phyloP scores from a whole-genome alignment of 352 stramenopile species.

The Phytopythium litorale region DNA sequence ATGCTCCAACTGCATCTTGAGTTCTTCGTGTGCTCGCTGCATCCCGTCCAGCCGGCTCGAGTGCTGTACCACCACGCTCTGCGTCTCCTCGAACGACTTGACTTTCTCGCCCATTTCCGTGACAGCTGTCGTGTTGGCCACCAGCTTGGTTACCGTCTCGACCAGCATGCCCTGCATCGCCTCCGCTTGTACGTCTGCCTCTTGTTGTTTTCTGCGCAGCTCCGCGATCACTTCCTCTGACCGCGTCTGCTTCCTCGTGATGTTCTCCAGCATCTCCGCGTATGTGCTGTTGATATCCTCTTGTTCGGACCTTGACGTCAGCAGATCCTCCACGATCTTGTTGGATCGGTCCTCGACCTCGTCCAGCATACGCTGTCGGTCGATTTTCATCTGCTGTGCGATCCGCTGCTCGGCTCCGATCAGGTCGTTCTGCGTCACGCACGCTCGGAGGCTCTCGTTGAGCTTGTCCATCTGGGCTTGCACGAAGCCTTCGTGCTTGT shows the following conservation, averaged over 20 bases:
- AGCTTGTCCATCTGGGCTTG: conserved; percentile 78
- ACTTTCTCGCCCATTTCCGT: conserved; percentile 51
- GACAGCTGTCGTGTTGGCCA: conserved; percentile 32
- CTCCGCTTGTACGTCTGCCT: conserved; percentile 24
- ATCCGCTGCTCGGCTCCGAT: conserved; percentile 74
- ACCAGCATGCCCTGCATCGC: conserved; percentile 43
- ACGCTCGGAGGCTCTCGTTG: conserved; percentile 66
- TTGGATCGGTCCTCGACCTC: conserved; percentile 60
- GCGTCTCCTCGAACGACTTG: conserved; percentile 52
- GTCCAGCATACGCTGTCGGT: conserved; percentile 49
- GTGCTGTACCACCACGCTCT: conserved; percentile 37
- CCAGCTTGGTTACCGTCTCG: conserved; percentile 52
- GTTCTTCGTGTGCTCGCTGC: conserved; percentile 30
- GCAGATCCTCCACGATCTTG: conserved; percentile 61
- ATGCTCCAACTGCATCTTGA: conserved; percentile 50
- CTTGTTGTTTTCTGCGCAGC: conserved; percentile 43
- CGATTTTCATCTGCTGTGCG: conserved; percentile 66
- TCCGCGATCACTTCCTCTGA: conserved; percentile 61
- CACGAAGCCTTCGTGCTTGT: conserved; percentile 67
- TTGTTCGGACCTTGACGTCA: conserved; percentile 58
- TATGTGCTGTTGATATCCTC: conserved; percentile 82
- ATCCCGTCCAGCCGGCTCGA: conserved; percentile 37
- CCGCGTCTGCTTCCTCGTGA: conserved; percentile 45
- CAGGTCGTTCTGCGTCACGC: conserved; percentile 75
- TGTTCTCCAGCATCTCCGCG: conserved; percentile 54